These are phyloP conservation scores for Colletotrichum graminicola DNA, from an alignment of 2,329 filamentous ascomycete genomes.

Conservation along the genomic window DNA sequence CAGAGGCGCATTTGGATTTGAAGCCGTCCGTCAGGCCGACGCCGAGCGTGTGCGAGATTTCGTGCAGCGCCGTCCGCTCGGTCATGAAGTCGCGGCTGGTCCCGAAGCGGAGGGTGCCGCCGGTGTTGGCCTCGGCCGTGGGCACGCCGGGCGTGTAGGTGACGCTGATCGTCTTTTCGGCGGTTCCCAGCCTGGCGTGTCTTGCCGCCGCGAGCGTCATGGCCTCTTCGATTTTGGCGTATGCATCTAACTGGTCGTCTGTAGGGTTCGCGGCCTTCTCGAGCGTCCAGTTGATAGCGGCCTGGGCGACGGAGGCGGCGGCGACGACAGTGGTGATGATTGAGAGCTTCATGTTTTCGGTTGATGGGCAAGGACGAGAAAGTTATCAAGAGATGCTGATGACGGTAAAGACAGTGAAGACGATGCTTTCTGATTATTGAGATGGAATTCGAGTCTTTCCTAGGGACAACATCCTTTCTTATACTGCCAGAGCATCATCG, in stretches of 20 bases:
- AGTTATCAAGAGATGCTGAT: not conserved
- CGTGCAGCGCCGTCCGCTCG: constrained; percentile 62
- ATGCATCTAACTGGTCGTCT: constrained; percentile 58
- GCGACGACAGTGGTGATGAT: constrained; percentile 47
- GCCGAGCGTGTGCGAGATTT: constrained; percentile 62
- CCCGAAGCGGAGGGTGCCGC: constrained; percentile 61
- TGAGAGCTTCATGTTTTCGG: constrained; percentile 45
- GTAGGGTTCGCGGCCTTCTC: constrained; percentile 55
- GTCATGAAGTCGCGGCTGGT: constrained; percentile 60
- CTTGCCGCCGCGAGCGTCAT: constrained; percentile 57
- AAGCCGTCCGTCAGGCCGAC: constrained; percentile 60
- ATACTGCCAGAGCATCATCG: not conserved
- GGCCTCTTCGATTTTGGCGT: constrained; percentile 56
- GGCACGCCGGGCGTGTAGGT: constrained; percentile 58
- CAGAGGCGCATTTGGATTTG: constrained; percentile 53
- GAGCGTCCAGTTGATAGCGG: constrained; percentile 55
- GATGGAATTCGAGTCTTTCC: not conserved
- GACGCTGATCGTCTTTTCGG: constrained; percentile 55
- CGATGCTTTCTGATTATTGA: not conserved
- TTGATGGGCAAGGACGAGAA: not conserved
- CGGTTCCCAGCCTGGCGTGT: constrained; percentile 52
- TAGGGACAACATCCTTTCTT: not conserved
- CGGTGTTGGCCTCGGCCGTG: constrained; percentile 61
- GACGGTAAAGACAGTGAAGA: not conserved
- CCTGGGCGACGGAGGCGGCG: constrained; percentile 51